Evolutionary conservation across 805 yeast genomes (phyloP).

Genomic region (Isabelozyma rhagii): DNA sequence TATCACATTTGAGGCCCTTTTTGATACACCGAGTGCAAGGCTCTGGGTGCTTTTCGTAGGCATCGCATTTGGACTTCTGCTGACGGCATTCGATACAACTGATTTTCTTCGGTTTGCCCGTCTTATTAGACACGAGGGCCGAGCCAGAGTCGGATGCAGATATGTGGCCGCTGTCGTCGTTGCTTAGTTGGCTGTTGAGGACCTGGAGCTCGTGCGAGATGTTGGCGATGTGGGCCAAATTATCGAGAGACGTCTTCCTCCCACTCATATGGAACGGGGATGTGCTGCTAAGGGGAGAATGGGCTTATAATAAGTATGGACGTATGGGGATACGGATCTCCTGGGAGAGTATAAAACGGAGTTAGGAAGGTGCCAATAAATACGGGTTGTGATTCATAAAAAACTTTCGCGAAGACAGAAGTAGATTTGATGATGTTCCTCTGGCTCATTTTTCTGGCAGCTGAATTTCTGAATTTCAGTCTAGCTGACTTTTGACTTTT

Average conservation of each 20-base stretch:
- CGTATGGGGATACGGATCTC: no score
- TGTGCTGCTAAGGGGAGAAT: background rate
- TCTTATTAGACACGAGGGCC: conserved; percentile 6
- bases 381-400: no score
- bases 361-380: no score
- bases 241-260: conserved; percentile 32
- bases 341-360: no score
- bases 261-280: conserved; percentile 11
- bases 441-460: no score
- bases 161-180: conserved; percentile 3
- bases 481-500: no score
- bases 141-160: background rate
- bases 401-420: no score
- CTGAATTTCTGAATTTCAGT: no score
- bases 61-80: conserved; percentile 90
- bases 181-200: conserved; percentile 11
- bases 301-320: no score
- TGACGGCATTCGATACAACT: conserved; percentile 97
- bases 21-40: conserved; percentile 83
- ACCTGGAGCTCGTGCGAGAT: conserved; percentile 39
- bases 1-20: conserved; percentile 64
- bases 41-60: conserved; percentile 66
- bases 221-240: conserved; percentile 42
- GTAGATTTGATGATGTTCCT: no score
- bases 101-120: conserved; percentile 47